phyloP scores from a whole-genome alignment of 805 yeast genomes.

The Kodamaea kaohsiungensis region DNA sequence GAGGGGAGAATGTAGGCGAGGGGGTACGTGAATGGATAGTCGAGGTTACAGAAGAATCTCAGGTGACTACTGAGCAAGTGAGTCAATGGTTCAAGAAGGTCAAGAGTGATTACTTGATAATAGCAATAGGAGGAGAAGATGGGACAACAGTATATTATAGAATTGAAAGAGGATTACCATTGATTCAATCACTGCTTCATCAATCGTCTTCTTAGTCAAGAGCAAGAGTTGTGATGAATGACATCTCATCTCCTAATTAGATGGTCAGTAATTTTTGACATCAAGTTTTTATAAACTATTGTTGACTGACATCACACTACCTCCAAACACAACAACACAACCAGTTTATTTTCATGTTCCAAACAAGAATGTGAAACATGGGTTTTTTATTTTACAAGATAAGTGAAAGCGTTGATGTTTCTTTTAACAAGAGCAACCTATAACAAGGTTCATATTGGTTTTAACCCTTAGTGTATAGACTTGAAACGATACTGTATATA shows the following conservation, averaged over 20 bases:
- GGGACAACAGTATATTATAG: constrained; percentile 9
- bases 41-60: background rate
- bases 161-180: background rate
- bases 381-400: background rate
- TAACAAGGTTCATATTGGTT: no score
- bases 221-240: no score
- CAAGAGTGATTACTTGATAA: constrained; percentile 4
- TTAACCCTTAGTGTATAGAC: no score
- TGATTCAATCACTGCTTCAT: background rate
- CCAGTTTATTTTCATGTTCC: background rate
- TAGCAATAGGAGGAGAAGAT: constrained; percentile 9
- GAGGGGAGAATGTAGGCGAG: constrained; percentile 4
- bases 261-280: no score
- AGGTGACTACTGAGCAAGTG: background rate
- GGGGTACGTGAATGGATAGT: background rate
- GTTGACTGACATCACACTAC: background rate
- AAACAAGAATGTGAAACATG: background rate
- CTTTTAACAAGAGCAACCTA: no score
- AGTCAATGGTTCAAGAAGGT: constrained; percentile 1
- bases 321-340: no score
- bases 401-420: no score
- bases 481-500: no score
- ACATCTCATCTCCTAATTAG: no score
- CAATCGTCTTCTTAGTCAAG: no score
- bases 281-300: background rate